Base-by-base conservation (phyloP, 192 early-diverging fungal genomes). In the Mortierella alpina region DNA sequence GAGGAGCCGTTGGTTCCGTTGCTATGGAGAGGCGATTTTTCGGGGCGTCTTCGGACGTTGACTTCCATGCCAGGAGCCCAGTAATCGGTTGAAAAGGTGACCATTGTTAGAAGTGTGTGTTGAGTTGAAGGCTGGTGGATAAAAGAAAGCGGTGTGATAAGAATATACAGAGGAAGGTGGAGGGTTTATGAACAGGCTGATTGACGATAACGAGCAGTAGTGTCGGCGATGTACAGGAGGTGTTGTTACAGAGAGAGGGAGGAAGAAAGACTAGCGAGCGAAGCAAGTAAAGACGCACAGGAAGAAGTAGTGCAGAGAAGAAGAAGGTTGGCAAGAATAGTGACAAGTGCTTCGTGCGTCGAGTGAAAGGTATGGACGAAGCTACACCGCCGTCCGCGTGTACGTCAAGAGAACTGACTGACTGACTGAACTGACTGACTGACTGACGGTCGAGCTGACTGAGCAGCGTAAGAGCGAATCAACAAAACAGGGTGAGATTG, bases 31-130 rank as follows among this genome's bases (percentile, higher is more conserved):
- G 31, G 57, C 13, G 75, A 70, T 11, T 70, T 68, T 23, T 75
- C 73, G 40, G 64, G 68, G 41, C 80, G 74, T 47, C 84, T 75
- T 42, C 84, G 79, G 48, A 82, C 84, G 41, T 82, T 85, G 71
- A 59, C 59, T 48, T 85, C 84, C 57, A 85, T 73, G 66, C 75
- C 84, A 2, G 84, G 84, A 1, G 84, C 84, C 84, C 84, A 85
- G 59, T 82, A 85, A 63, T 85, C 84, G 48, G 84, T 82, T n/a
- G 84, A 72, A 63, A 85, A 85, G 39, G 84, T 85, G 22, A 85
- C 75, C 84, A 82, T 85, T 20, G 23, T 84, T 45, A 59, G 18
- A 5, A 54, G 18, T 54, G 49, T n/a, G 51, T 18, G 54, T 4
- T 55, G 18, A 15, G 49, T 66, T 18, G 15, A 44, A 20, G 41